Evolutionary conservation across 2,329 filamentous ascomycete genomes (phyloP), one percentile per base, ranked within the genome.

Genomic region (Ophiostoma montium): DNA sequence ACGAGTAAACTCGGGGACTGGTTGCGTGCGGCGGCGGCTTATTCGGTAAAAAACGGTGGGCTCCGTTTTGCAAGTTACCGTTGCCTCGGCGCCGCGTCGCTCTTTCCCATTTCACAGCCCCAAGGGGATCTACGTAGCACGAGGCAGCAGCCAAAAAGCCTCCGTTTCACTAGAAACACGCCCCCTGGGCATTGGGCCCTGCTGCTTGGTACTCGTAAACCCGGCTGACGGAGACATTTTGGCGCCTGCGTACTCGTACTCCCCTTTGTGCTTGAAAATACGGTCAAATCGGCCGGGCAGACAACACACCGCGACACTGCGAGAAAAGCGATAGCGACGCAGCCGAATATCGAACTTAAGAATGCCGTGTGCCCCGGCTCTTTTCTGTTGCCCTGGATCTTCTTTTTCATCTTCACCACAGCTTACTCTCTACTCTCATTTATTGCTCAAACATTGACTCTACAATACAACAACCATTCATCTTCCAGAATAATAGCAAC

Each of bases 221-320:
- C 50, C 50, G 50, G 50, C 46, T 36, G 46, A 48, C 49, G 39
- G 49, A 51, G 49, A 50, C 35, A 45, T 42, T 23, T 42, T n/a
- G n/a, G n/a, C n/a, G n/a, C n/a, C 27, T 42, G 21, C 21, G 23
- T 30, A 8, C 23, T 8, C 23, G 30, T 42, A 23, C 12, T 23
- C 16, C 41, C 27, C 35, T 50, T 50, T 36, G 41, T 38, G 36
- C 27, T 43, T 44, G 52, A 53, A 53, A 53, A 53, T 52, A 54
- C 49, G 48, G 44, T 50, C 44, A 47, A 51, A 19, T 48, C 51
- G 46, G 50, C 30, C 39, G 39, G 39, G 46, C 35, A 32, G 31
- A 27, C 35, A 41, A 42, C 48, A 51, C 41, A 46, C 38, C 42
- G 47, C 44, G 48, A 30, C 30, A 13, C 38, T 23, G 41, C 38